A percentile compares a stretch with the other conserved stretches of the same genome.
phyloP scores from a whole-genome alignment of 176 grass and related monocot species.

The Juncus effusus region DNA sequence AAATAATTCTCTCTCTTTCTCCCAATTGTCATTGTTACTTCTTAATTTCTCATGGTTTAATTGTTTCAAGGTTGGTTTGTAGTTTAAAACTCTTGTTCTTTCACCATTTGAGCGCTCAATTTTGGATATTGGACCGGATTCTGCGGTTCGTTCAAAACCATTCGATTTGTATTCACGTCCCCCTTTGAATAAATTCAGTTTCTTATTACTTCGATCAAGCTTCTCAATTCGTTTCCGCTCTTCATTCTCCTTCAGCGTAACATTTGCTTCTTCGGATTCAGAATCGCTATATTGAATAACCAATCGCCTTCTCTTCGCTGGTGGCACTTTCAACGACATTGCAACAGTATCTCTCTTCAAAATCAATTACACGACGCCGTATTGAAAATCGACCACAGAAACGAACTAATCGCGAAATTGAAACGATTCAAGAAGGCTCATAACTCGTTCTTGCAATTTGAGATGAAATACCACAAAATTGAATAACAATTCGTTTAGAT shows the following conservation, averaged over 20 bases:
- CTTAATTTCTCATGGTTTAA: background rate
- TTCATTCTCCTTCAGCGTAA: slow-evolving; percentile 15
- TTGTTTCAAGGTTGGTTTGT: slow-evolving; percentile 17
- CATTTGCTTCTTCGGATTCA: slow-evolving; percentile 27
- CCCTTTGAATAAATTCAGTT: slow-evolving; percentile 30
- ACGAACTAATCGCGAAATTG: background rate
- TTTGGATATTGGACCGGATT: background rate
- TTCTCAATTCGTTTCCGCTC: slow-evolving; percentile 12
- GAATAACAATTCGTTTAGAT: too few species aligned
- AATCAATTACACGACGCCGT: too few species aligned
- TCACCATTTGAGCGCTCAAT: slow-evolving; percentile 25
- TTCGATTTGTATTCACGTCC: slow-evolving; percentile 1
- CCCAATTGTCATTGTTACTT: slow-evolving; percentile 31
- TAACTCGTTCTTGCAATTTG: too few species aligned
- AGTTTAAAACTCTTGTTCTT: slow-evolving; percentile 36
- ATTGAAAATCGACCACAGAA: background rate
- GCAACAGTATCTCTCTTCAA: background rate
- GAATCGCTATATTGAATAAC: slow-evolving; percentile 55
- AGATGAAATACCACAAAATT: too few species aligned
- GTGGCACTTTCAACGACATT: slow-evolving; percentile 2
- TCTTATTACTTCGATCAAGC: slow-evolving; percentile 30
- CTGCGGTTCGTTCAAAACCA: slow-evolving; percentile 15
- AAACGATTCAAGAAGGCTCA: background rate
- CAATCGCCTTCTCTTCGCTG: slow-evolving; percentile 49
- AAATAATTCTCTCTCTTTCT: slow-evolving; percentile 23